These are phyloP conservation scores for Kazachstania psychrophila DNA, from an alignment of 805 yeast species.

Conservation along the genomic window DNA sequence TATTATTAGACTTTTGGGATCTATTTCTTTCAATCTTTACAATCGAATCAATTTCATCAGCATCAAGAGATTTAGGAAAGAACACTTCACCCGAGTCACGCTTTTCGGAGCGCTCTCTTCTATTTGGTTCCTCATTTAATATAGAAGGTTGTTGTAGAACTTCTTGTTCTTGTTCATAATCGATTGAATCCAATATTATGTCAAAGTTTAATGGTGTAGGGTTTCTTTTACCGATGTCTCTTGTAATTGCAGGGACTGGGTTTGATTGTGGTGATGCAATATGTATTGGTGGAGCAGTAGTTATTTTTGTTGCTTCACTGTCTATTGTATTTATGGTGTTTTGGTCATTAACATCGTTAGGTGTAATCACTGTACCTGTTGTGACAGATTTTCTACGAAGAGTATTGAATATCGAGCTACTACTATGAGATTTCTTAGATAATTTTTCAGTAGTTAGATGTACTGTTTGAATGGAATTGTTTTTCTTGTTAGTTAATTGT, in stretches of 20 bases:
- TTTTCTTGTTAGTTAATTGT: neutral
- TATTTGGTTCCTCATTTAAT: neutral
- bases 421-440: conserved; percentile 23
- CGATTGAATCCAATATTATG: conserved; percentile 4
- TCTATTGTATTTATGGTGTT: neutral
- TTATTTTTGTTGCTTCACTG: neutral
- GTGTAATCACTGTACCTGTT: neutral
- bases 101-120: conserved; percentile 4
- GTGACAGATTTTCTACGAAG: conserved; percentile 9
- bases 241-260: neutral
- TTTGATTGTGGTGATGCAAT: neutral
- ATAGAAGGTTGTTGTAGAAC: neutral
- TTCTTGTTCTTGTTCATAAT: neutral
- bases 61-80: conserved; percentile 61
- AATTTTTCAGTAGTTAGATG: conserved; percentile 14
- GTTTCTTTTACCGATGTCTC: conserved; percentile 10
- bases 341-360: neutral
- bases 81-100: conserved; percentile 46
- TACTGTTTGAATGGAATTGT: too few species aligned
- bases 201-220: conserved; percentile 25
- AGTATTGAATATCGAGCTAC: conserved; percentile 22
- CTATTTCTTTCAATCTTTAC: conserved; percentile 61
- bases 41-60: conserved; percentile 65
- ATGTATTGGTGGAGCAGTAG: neutral
- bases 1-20: conserved; percentile 42